Evolutionary conservation across 768 basidiomycete genomes (phyloP).

Genomic region (Steccherinum ochraceum): DNA sequence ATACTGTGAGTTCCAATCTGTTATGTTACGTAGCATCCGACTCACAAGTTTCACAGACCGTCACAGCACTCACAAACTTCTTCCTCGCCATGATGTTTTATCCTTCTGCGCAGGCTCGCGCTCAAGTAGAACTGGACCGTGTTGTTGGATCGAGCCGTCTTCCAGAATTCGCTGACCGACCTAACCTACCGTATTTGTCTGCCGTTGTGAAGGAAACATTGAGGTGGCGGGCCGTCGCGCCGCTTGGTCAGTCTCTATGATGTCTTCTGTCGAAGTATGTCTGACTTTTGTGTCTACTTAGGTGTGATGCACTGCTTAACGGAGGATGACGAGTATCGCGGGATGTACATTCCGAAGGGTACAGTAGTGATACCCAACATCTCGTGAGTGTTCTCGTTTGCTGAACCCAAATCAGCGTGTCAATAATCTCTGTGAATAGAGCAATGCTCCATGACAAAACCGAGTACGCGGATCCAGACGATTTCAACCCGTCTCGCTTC

Average conservation of each 20-base stretch:
- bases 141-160: too few species aligned
- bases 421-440: too few species aligned
- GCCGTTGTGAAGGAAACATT: slow-evolving; percentile 19
- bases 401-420: too few species aligned
- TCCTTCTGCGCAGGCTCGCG: slow-evolving; percentile 24
- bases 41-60: too few species aligned
- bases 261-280: too few species aligned
- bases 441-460: slow-evolving; percentile 13
- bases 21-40: too few species aligned
- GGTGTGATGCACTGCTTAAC: slow-evolving; percentile 20
- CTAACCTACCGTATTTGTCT: slow-evolving; percentile 16
- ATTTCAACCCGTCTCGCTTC: slow-evolving; percentile 14
- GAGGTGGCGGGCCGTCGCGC: slow-evolving; percentile 23
- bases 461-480: slow-evolving; percentile 14
- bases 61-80: slow-evolving; percentile 27
- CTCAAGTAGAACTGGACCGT: slow-evolving; percentile 26
- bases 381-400: too few species aligned
- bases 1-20: too few species aligned
- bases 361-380: slow-evolving; percentile 25
- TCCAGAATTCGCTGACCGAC: slow-evolving; percentile 15
- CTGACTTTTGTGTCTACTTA: too few species aligned
- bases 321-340: slow-evolving; percentile 22
- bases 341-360: slow-evolving; percentile 20
- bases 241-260: slow-evolving; percentile 10
- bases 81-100: slow-evolving; percentile 32